These are phyloP conservation scores for Lindgomyces ingoldianus DNA, from an alignment of 495 filamentous ascomycete species.

Conservation along the genomic window DNA sequence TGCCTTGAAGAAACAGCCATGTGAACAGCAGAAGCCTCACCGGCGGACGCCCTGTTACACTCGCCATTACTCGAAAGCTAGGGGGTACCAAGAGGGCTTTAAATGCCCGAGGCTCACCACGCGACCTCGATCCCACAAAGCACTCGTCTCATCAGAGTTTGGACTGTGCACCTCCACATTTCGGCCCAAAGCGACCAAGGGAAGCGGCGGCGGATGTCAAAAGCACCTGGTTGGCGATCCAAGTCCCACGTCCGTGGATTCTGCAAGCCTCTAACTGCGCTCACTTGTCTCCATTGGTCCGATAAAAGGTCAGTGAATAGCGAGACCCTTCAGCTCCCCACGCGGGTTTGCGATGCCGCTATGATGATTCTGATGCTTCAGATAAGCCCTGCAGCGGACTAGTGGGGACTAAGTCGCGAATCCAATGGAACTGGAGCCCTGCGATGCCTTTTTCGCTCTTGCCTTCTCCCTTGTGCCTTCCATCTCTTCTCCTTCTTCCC, in stretches of 20 bases:
- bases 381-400: slow-evolving; percentile 23
- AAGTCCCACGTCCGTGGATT: slow-evolving; percentile 4
- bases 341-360: slow-evolving; percentile 1
- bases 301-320: slow-evolving; percentile 9
- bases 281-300: not conserved
- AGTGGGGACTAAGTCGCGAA: not conserved
- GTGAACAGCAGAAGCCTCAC: not conserved
- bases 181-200: not conserved
- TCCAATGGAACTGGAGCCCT: not conserved
- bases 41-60: not conserved
- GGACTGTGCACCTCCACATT: slow-evolving; percentile 8
- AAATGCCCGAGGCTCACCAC: not conserved
- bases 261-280: slow-evolving; percentile 9
- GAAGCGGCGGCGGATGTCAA: slow-evolving; percentile 1
- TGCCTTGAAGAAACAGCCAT: not conserved
- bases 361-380: not conserved
- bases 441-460: not conserved
- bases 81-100: not conserved
- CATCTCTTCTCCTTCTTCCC: not conserved
- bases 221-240: not conserved
- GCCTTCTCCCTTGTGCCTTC: slow-evolving; percentile 1
- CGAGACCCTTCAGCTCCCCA: slow-evolving; percentile 8
- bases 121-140: not conserved
- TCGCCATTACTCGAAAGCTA: not conserved
- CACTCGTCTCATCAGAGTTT: not conserved